Evolutionary conservation across 495 filamentous ascomycete genomes (phyloP), one percentile per base, ranked within the genome.

Genomic region (Echria macrotheca): DNA sequence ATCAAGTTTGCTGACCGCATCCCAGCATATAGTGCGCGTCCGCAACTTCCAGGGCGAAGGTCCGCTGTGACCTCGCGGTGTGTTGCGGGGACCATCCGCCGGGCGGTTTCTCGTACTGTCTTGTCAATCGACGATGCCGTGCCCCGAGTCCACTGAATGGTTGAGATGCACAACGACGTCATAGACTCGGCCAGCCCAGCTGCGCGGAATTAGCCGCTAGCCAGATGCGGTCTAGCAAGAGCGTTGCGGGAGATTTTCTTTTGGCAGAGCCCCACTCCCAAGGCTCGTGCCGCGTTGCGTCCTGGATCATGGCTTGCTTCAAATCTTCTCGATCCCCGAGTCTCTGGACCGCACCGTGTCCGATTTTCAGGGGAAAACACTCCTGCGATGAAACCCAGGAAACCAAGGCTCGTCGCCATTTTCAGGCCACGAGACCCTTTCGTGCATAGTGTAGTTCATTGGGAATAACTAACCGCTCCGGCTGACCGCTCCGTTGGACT

Each of bases 211-310:
- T 17, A 9, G 25, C 25, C 24, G 42, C 42, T 44, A 44, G 15
- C 42, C 42, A 15, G 17, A 44, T 18, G 15, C n/a, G 42, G 42
- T 2, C 24, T 32, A 32, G 26, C 15, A 9, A 6, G 17, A 32
- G 25, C 42, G 42, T 44, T 44, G 29, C 31, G 38, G 38, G 38
- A 41, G 38, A 22, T 41, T 41, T 41, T 41, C 38, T 41, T 44
- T 31, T 44, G 24, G 3, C 12, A 15, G 25, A n/a, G 24, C 42
- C 25, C 42, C 42, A 22, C 42, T 11, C 24, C 42, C 12, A 31
- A 31, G 28, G 28, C 28, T 31, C 12, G 28, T n/a, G n/a, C n/a
- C n/a, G n/a, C n/a, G n/a, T n/a, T n/a, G n/a, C n/a, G n/a, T n/a
- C n/a, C n/a, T n/a, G n/a, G n/a, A n/a, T n/a, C n/a, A n/a, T n/a